Base-by-base conservation (phyloP, 805 yeast species). In the Wickerhamia fluorescens region DNA sequence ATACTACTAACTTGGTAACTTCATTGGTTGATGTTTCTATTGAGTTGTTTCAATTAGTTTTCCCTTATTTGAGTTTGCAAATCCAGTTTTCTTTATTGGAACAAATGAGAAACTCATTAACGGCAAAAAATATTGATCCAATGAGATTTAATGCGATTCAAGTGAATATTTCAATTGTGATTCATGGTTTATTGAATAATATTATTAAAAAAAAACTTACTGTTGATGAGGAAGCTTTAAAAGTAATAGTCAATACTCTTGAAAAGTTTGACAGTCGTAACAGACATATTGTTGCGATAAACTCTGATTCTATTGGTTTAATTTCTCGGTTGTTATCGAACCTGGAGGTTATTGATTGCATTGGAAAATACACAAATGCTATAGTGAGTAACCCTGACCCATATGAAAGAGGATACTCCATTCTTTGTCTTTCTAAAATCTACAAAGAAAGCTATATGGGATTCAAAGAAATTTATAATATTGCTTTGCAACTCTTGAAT, bases 21-120 rank as follows among this genome's bases (percentile, higher is more conserved):
- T 50, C 64, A 3, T 48, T 83, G 3, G 69, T 86, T n/a, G 95
- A 89, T 53, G 49, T 71, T 2, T 78, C 96, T 0, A 75, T 89
- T 45, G 86, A 80, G 35, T 63, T 88, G 2, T 84, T 87, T 47
- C 74, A 83, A 4, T 47, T 69, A 6, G 65, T 81, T 1, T 80
- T 89, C 39, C 84, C 94, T 0, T 61, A 66, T 34, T 68, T 89
- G 40, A 74, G 88, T 6, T 56, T 73, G 4, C 83, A 85, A 37
- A 81, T 92, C 30, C 96, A 89, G 45, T 78, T 80, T 34, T 86
- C 96, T 1, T 65, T 92, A n/a, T 53, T 92, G 13, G 96, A 89
- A 44, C 83, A 78, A 30, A 54, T 92, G 37, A 69, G 87, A 39
- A 61, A 78, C 3, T 51, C 66, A 2, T 34, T 71, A 27, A 61